Evolutionary conservation across 2,329 filamentous ascomycete species (phyloP).

Genomic region (Alternaria brassicae): DNA sequence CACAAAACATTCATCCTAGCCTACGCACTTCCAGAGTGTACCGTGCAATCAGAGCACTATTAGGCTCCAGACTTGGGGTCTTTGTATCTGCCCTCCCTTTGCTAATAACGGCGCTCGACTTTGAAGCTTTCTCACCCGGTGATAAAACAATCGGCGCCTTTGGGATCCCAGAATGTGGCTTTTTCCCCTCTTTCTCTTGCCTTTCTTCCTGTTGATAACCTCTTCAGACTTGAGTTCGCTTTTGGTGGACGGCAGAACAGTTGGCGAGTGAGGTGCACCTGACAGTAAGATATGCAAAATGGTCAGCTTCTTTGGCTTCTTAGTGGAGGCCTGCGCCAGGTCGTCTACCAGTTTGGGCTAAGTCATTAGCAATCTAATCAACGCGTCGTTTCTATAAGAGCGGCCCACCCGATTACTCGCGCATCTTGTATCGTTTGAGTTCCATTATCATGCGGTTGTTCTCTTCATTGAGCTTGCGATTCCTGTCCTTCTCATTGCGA

Average conservation of each 20-base stretch:
- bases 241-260: not conserved
- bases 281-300: not conserved
- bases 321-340: not conserved
- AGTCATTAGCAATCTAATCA: not conserved
- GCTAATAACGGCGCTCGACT: not conserved
- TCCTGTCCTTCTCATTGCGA: conserved; percentile 17
- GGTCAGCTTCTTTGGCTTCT: not conserved
- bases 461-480: conserved; percentile 29
- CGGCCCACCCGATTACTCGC: not conserved
- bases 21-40: not conserved
- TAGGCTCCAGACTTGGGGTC: not conserved
- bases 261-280: not conserved
- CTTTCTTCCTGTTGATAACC: not conserved
- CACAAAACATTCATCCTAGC: not conserved
- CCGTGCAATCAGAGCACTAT: not conserved
- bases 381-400: not conserved
- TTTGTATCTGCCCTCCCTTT: not conserved
- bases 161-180: not conserved
- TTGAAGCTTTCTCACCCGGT: not conserved
- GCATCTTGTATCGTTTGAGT: conserved; percentile 22
- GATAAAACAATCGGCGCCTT: not conserved
- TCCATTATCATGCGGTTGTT: conserved; percentile 27
- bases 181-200: not conserved
- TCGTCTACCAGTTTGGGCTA: not conserved
- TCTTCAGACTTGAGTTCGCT: not conserved